phyloP scores from a whole-genome alignment of 805 yeast genomes.

The Spathaspora gorwiae region DNA sequence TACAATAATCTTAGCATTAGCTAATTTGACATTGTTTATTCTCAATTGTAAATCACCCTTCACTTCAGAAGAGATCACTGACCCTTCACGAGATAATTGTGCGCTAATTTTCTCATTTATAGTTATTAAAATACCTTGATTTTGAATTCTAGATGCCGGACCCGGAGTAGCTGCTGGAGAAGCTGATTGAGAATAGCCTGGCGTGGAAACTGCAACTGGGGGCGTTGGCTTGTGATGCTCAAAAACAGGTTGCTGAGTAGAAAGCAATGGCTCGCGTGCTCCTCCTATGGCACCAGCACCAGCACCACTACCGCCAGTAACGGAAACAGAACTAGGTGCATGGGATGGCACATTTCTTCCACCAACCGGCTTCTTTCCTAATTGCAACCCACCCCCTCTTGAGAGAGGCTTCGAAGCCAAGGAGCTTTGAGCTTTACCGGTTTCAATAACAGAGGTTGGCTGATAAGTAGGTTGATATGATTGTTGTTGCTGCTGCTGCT shows the following conservation, averaged over 20 bases:
- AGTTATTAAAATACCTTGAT: constrained; percentile 76
- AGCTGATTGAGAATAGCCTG: constrained; percentile 19
- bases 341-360: constrained; percentile 18
- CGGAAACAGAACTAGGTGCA: background rate
- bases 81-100: constrained; percentile 80
- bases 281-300: constrained; percentile 7
- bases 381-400: constrained; percentile 7
- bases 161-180: constrained; percentile 20
- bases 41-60: constrained; percentile 90
- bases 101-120: constrained; percentile 76
- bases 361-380: constrained; percentile 6
- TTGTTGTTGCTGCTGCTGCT: constrained; percentile 13
- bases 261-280: constrained; percentile 25
- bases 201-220: constrained; percentile 12
- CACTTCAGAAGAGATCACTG: constrained; percentile 61
- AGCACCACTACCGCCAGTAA: constrained; percentile 42
- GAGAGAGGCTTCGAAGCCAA: constrained; percentile 1
- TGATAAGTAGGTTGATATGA: constrained; percentile 28
- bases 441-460: constrained; percentile 20
- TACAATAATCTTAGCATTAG: constrained; percentile 62
- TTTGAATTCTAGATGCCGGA: constrained; percentile 28
- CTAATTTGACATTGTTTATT: constrained; percentile 68
- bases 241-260: constrained; percentile 30
- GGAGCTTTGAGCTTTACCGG: background rate
- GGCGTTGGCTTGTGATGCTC: constrained; percentile 23